Base-by-base conservation (phyloP, 352 stramenopile species). In the Pythium brassicae region DNA sequence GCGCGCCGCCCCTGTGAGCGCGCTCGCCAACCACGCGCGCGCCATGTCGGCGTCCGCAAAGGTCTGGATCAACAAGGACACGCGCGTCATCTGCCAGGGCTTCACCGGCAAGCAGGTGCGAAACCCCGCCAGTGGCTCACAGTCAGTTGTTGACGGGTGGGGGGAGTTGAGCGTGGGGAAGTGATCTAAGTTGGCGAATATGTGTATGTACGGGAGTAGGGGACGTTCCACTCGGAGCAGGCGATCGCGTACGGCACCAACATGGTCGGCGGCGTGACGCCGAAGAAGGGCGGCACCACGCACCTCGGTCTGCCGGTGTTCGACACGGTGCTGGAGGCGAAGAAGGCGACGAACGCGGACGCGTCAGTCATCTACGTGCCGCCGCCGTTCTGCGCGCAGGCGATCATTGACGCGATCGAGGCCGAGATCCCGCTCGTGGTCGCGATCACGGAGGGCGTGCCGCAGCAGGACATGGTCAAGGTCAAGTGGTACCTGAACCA, bases 31-130 rank as follows among this genome's bases (percentile, higher is more conserved):
- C 59, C 68, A 68, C 57, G 68, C 71, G 55, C 85, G 83, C 75
- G 68, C 66, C 64, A 92, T 95, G 85, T 98, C 93, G 49, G 83
- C 96, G n/a, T 98, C 89, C 32, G 97, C 97, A 66, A 98, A 98
- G 62, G 97, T 99, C 46, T 99, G 97, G 97, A 92, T 99, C 57
- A 96, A 99, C 82, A 99, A 99, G 83, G 92, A 99, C 77, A 99
- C 97, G 37, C 95, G 94, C 60, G 97, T 99, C 32, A 98, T 99
- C 69, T 98, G 95, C 72, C 98, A 99, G 79, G 98, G 98, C 51
- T 99, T 99, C 74, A 99, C 98, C 49, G 98, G 98, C 68, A 99
- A 99, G 78, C 96, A 99, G 86, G 90, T 97, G 79, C 39, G 74
- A 11, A n/a, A n/a, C n/a, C 32, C 9, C 5, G 32, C 14, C 32